Evolutionary conservation across 2,329 filamentous ascomycete genomes (phyloP), one percentile per base, ranked within the genome.

Genomic region (Didymella glomerata): DNA sequence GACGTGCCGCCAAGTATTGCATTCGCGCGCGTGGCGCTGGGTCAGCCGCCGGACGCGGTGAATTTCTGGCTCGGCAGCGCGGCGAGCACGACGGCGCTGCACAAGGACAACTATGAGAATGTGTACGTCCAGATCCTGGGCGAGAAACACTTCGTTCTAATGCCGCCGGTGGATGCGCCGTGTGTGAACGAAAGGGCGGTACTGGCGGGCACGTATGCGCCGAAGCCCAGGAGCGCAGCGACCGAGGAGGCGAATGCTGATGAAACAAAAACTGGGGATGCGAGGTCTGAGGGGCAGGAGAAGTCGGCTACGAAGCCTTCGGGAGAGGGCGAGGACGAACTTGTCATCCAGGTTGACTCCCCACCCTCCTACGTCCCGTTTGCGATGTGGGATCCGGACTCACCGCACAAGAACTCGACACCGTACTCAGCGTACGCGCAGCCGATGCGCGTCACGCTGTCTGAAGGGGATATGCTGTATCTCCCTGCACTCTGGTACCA

Each of bases 51-150:
- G 0, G 91, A 95, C 63, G 91, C 91, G 14, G 85, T 92, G 61
- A 95, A 95, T 72, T 82, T 95, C 69, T 94, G 91, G 91, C 87
- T 95, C 48, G 91, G 91, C 53, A 78, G 91, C 77, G 86, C 86
- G 1, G 81, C 81, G 36, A 90, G 88, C 25, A 82, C 85, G 1
- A 93, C 91, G 0, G 88, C 89, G 0, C 76, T 93, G 53, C 92
- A 95, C 78, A 90, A 90, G 69, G 92, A 95, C 77, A 90, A 90
- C 68, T 94, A 93, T 75, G 91, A 95, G 75, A 95, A 95, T 73
- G 83, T 95, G 0, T 95, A 93, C 74, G 89, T 92, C 1, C 91
- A 94, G 69, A 76, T 94, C 14, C 75, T 87, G 0, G 92, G 91
- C 0, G 78, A 79, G 55, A 95, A 95, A 73, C 86, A 90, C 66